Base-by-base conservation (phyloP, 108 stramenopile species). In the Skeletonema costatum region DNA sequence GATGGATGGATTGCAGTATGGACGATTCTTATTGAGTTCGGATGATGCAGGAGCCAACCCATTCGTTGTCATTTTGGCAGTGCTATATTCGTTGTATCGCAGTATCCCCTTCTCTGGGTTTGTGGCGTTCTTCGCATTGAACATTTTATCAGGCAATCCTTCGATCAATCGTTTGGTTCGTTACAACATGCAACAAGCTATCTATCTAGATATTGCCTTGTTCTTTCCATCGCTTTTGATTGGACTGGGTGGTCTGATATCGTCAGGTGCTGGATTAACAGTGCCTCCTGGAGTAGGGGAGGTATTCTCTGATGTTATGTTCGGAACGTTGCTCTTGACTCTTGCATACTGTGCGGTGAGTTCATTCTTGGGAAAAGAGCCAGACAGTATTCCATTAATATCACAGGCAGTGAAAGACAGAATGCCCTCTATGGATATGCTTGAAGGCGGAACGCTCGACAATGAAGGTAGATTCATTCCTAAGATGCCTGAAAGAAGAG, bases 151-250 rank as follows among this genome's bases (percentile, higher is more conserved):
- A 4, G 75, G 84, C n/a, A 97, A 94, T 84, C 89, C 88, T 9
- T 72, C 83, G 10, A 66, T 97, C 61, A 93, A 94, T 72, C 83
- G 92, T 30, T 76, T 94, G 35, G 73, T 93, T 31, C 84, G 96
- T 36, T 97, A 84, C 87, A 93, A 91, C 71, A 91, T 94, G 89
- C 93, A 94, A 65, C 96, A 97, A 85, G 96, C 96, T 11, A 94
- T 97, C 46, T 93, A 88, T 50, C 64, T 97, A 60, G 96, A 97
- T 81, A 97, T 97, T 78, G 93, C 92, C 9, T 73, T 97, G 48
- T 91, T 97, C 86, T 88, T 97, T 53, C 93, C 93, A 69, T 88
- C 90, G 16, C 76, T 97, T 8, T 38, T 93, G 46, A 58, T 72
- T 8, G 88, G 87, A 9, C 41, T 93, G 13, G 70, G 81, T n/a